These are phyloP conservation scores for Cicer bijugum DNA, from an alignment of 306 rosid species.

Conservation along the genomic window DNA sequence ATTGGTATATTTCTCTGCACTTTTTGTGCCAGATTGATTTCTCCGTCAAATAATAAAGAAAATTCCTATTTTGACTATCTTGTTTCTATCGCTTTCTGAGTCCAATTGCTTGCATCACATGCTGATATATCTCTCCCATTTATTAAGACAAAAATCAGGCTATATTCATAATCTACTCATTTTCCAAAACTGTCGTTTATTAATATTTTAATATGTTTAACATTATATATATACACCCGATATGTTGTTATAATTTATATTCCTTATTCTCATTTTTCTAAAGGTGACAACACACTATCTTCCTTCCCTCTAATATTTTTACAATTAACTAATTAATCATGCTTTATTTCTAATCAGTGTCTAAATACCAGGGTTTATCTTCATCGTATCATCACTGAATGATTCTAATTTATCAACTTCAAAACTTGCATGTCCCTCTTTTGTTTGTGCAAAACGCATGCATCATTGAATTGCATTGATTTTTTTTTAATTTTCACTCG, in stretches of 20 bases:
- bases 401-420: background rate
- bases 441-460: background rate
- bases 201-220: slow-evolving; percentile 13
- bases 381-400: background rate
- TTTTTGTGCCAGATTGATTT: no score
- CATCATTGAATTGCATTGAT: background rate
- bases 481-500: background rate
- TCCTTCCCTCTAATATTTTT: slow-evolving; percentile 21
- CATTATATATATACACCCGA: background rate
- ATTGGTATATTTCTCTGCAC: no score
- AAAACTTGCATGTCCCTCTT: slow-evolving; percentile 17
- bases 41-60: no score
- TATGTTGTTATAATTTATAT: background rate
- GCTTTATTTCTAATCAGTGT: background rate
- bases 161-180: slow-evolving; percentile 21
- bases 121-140: background rate
- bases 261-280: slow-evolving; percentile 5
- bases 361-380: background rate
- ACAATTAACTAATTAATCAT: background rate
- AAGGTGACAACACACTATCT: slow-evolving; percentile 41
- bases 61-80: no score
- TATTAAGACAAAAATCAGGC: slow-evolving; percentile 20
- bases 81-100: background rate
- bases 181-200: background rate
- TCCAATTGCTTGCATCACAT: slow-evolving; percentile 27